Evolutionary conservation across 1,284 basidiomycete species (phyloP), one percentile per base, ranked within the genome.

Genomic region (Stereum hirsutum): DNA sequence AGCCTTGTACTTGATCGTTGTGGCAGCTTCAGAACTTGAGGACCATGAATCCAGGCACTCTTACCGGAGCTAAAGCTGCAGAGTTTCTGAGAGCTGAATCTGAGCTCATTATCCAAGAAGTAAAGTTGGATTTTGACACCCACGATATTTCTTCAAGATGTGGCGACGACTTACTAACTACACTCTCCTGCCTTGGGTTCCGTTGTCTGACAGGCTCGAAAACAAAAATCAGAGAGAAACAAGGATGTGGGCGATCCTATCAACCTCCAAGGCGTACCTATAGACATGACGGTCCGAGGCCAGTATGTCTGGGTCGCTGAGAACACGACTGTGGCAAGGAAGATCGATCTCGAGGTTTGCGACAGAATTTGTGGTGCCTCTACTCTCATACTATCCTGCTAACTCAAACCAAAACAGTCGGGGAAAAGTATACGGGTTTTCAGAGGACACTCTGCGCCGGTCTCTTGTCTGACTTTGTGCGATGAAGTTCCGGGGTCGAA

Each of bases 401-500:
- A 20, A 12, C n/a, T 21, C 5, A 5, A 20, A 12, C 17, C 12
- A 10, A 5, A 10, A 11, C 38, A 95, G 93, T 80, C 84, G 15
- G 89, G 89, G 39, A 83, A 81, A 57, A 86, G 82, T 1, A 58
- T 77, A 40, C 78, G 81, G 53, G 61, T 86, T 2, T 93, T 79
- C 63, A 79, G 71, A 54, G 90, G 89, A 0, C 93, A 97, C 59
- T 74, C 72, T 8, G 93, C 86, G 2, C 93, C 93, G 15, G 88
- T 93, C 34, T 93, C 92, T 1, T 80, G 72, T 21, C 63, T 97
- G 23, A 77, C 78, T 4, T 78, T 95, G 54, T 75, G 64, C 48
- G 68, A 75, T 43, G 64, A 53, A 37, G 46, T 41, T 3, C 44
- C 44, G n/a, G 54, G 55, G 21, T 51, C 65, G 21, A 63, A 62